Evolutionary conservation across 2,329 filamentous ascomycete genomes (phyloP), one percentile per base, ranked within the genome.

Genomic region (Emergomyces pasteurianus): DNA sequence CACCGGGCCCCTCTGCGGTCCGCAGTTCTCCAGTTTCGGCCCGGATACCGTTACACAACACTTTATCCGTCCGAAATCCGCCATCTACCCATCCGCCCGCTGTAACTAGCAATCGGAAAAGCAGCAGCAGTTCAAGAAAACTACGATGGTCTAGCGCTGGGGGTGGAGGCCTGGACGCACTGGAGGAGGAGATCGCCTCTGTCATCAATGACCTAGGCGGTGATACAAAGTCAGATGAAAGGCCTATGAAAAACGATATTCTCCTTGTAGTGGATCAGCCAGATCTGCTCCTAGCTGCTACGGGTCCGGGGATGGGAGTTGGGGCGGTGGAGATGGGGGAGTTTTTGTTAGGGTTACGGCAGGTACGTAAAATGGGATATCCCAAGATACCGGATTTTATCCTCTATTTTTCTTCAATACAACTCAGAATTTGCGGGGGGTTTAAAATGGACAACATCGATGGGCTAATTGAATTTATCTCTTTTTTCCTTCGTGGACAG

Each of bases 201-300:
- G 71, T 71, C 28, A 70, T 74, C 47, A 64, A 70, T 40, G 64
- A 69, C n/a, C 58, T 73, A n/a, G 70, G 69, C 47, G 18, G 43
- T 18, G 34, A 3, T 36, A 18, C 26, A 5, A 60, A 60, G 57
- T 49, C 61, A 1, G 65, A 65, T 31, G 68, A 66, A n/a, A 43
- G 10, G 14, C 31, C 67, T 2, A 68, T 71, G 38, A 62, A 66
- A 34, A 58, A 36, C 70, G 68, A 61, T 66, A 75, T 81, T 0
- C 69, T 88, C n/a, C 72, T 90, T 61, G 72, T 90, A 21, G 66
- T 89, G 28, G 87, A 90, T 67, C 83, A 86, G 68, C 76, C 83
- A 14, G 87, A 90, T 69, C 72, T 86, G 23, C 72, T 88, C 34
- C 77, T 89, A 40, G 86, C 87, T 6, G 78, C 83, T 36, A 79